A percentile compares a stretch with the other conserved stretches of the same genome.
Conservation (phyloP, 208 protist species). For the Angomonas ambiguus region DNA sequence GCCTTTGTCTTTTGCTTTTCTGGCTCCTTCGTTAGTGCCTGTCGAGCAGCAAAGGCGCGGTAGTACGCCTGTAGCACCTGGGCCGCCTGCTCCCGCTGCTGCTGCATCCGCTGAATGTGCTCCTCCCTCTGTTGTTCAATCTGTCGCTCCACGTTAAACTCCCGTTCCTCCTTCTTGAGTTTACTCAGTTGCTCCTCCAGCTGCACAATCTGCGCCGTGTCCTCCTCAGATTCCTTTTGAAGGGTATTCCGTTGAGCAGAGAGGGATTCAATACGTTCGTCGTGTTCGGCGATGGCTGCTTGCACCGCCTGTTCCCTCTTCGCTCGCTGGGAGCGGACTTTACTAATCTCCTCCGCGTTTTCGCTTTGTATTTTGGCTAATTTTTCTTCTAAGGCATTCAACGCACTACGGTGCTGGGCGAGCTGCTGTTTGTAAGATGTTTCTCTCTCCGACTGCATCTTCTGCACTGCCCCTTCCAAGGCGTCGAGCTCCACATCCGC, state of each 20-base stretch:
- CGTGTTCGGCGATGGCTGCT: slow-evolving; percentile 81
- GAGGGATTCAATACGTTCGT: slow-evolving; percentile 52
- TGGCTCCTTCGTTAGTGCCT: slow-evolving; percentile 29
- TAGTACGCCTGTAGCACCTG: slow-evolving; percentile 86
- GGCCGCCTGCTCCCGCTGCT: slow-evolving; percentile 37
- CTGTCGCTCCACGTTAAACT: slow-evolving; percentile 68
- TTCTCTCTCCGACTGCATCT: slow-evolving; percentile 43
- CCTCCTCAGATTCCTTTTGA: slow-evolving; percentile 69
- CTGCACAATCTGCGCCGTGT: slow-evolving; percentile 59
- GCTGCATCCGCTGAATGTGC: slow-evolving; percentile 47
- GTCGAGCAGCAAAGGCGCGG: slow-evolving; percentile 51
- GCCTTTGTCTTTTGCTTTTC: slow-evolving; percentile 34
- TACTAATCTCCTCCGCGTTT: slow-evolving; percentile 50
- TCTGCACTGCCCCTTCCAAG: slow-evolving; percentile 50
- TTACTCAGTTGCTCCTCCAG: slow-evolving; percentile 58
- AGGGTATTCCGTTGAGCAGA: slow-evolving; percentile 37
- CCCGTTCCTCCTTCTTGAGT: slow-evolving; percentile 44
- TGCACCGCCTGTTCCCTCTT: slow-evolving; percentile 83
- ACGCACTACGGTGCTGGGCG: slow-evolving; percentile 35
- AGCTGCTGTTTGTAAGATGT: slow-evolving; percentile 45
- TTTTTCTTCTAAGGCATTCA: slow-evolving; percentile 30
- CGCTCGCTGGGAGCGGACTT: slow-evolving; percentile 57
- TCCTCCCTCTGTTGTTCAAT: slow-evolving; percentile 64
- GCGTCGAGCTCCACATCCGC: slow-evolving; percentile 71
- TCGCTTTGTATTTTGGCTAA: slow-evolving; percentile 30